A percentile compares a stretch with the other conserved stretches of the same genome.
These are phyloP conservation scores for Hypoxylon fuscum DNA, from an alignment of 495 filamentous ascomycete genomes.

Conservation along the genomic window DNA sequence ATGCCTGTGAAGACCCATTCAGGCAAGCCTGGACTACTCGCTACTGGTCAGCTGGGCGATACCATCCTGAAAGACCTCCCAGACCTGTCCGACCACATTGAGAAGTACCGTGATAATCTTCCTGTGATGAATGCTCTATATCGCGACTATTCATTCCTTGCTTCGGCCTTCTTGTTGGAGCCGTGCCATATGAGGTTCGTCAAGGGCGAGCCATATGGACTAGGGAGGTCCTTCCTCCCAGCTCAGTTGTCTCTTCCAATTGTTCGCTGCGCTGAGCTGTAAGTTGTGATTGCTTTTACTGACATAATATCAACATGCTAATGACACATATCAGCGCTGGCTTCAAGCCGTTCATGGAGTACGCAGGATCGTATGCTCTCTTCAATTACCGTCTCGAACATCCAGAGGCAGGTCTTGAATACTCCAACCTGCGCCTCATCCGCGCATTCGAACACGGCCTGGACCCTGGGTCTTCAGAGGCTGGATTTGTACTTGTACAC, in stretches of 20 bases:
- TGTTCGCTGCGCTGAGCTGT: slow-evolving; percentile 80
- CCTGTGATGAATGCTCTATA: slow-evolving; percentile 83
- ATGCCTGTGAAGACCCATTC: slow-evolving; percentile 77
- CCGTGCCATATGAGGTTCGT: slow-evolving; percentile 84
- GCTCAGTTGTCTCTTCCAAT: slow-evolving; percentile 76
- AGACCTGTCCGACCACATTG: slow-evolving; percentile 74
- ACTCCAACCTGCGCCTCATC: slow-evolving; percentile 82
- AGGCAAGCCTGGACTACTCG: slow-evolving; percentile 79
- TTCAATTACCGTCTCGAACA: slow-evolving; percentile 85
- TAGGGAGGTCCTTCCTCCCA: slow-evolving; percentile 76
- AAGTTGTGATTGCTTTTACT: no score
- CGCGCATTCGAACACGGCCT: slow-evolving; percentile 89
- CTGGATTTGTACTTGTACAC: slow-evolving; percentile 86
- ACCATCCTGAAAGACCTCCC: slow-evolving; percentile 71
- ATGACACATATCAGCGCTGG: slow-evolving; percentile 55
- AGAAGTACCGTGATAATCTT: slow-evolving; percentile 74
- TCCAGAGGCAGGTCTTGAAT: slow-evolving; percentile 70
- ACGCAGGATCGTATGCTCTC: slow-evolving; percentile 88
- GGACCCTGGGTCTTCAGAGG: slow-evolving; percentile 86
- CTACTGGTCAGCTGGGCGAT: slow-evolving; percentile 73
- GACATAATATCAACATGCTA: no score
- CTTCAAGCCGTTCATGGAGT: slow-evolving; percentile 93
- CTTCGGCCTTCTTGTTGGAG: slow-evolving; percentile 89
- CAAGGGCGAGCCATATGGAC: slow-evolving; percentile 74
- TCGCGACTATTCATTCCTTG: slow-evolving; percentile 88